Base-by-base conservation (phyloP, 805 yeast species). In the Debaryomyces prosopidis region DNA sequence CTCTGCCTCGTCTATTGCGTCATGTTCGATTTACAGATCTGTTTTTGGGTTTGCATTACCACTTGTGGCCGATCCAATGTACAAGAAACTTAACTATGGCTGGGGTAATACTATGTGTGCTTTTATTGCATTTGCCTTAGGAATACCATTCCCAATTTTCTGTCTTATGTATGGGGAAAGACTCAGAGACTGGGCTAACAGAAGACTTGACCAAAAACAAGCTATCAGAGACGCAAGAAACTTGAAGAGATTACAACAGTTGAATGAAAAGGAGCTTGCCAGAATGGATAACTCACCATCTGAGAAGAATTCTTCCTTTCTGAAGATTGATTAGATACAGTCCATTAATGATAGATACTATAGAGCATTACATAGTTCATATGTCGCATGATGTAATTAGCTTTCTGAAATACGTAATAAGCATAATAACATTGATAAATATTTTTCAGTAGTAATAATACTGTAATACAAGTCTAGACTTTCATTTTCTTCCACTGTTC, bases 31-130 rank as follows among this genome's bases (percentile, higher is more conserved):
- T 49, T 77, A 82, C 54, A 71, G 94, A 54, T 81, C 89, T 4
- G 60, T 77, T 36, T 75, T 85, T 55, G 92, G 91, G 1, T 85
- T 83, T 44, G 71, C 78, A 9, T 84, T 86, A 67, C 94, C 90
- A 5, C 64, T 84, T 35, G 82, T 83, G 60, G 87, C 85, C 2
- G 62, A 70, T 7, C 65, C 74, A 7, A 78, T 85, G 84, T 85
- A 81, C 59, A 63, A 62, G 38, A 61, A 47, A 8, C 60, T 85
- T 37, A 84, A 84, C 16, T 82, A 82, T 53, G 88, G 87, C 4
- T 84, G 89, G 89, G 87, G 87, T 18, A 79, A 80, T 57, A 77
- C 87, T 0, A 58, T 85, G 54, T 80, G 82, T 60, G 89, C 77
- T 0, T 68, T 82, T 34, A 61, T 84, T 40, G 84, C 78, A 7